phyloP scores from a whole-genome alignment of 2,329 filamentous ascomycete species.

The Lasiodiplodia sp. region DNA sequence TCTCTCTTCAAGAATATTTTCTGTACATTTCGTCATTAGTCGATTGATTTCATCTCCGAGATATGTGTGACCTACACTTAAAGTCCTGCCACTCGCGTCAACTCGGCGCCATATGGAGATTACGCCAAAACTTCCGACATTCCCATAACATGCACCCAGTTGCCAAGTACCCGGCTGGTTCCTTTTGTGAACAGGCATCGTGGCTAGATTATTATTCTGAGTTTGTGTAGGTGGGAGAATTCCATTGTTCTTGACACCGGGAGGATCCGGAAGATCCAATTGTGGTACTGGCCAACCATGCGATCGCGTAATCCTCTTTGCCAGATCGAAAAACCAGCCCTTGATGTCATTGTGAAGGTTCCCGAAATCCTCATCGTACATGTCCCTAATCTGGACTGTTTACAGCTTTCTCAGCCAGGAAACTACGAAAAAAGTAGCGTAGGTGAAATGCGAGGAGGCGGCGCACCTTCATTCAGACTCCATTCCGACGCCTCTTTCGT shows the following conservation, averaged over 20 bases:
- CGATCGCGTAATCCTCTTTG: neutral
- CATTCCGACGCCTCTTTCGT: neutral
- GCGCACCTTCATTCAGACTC: neutral
- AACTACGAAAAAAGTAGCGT: neutral
- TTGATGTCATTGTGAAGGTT: rapidly evolving
- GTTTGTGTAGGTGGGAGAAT: too few relatives aligned
- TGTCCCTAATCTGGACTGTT: neutral
- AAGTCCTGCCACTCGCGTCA: neutral
- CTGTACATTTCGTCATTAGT: neutral
- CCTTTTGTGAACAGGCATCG: neutral
- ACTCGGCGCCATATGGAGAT: neutral
- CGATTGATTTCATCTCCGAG: neutral
- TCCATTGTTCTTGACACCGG: too few relatives aligned
- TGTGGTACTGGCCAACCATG: too few relatives aligned
- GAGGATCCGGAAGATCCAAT: too few relatives aligned
- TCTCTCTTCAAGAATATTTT: neutral
- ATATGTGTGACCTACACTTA: neutral
- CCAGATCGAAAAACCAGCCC: neutral
- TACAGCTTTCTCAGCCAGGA: neutral
- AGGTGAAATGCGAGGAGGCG: neutral
- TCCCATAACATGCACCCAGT: neutral
- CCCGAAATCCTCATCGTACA: neutral
- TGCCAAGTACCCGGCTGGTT: neutral
- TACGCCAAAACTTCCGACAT: neutral
- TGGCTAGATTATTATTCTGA: rapidly evolving